Evolutionary conservation across 306 rosid species (phyloP).

Genomic region (Quercus parvula): DNA sequence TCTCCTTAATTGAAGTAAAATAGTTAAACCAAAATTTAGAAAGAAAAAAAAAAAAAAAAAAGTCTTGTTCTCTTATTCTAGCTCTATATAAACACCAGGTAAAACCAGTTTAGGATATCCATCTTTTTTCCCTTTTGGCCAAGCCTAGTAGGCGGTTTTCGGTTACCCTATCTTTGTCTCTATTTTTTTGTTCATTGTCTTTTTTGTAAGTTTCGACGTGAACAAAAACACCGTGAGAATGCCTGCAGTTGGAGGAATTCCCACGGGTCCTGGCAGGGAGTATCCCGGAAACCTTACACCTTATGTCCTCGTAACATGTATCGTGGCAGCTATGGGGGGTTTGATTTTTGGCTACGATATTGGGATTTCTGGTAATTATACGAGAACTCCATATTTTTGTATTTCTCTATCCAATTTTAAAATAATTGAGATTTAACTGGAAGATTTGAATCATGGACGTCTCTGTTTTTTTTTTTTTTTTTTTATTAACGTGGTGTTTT

Average conservation of each 20-base stretch:
- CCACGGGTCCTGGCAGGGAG: conserved; percentile 29
- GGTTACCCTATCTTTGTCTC: neutral
- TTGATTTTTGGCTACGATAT: conserved; percentile 94
- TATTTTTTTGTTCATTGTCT: neutral
- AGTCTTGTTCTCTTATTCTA: neutral
- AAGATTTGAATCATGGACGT: neutral
- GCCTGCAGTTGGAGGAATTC: conserved; percentile 66
- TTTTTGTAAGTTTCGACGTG: neutral
- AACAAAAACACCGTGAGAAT: conserved; percentile 26
- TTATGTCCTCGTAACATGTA: conserved; percentile 61
- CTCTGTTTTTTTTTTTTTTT: neutral
- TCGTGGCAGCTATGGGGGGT: conserved; percentile 97
- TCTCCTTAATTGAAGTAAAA: neutral
- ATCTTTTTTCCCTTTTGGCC: neutral
- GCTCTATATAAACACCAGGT: conserved; percentile 24
- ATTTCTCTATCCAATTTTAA: too few species aligned
- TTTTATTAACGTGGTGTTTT: neutral
- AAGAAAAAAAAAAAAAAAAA: neutral
- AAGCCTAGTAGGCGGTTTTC: neutral
- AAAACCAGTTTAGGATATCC: conserved; percentile 6
- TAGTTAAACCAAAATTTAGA: neutral
- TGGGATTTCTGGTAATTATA: conserved; percentile 75
- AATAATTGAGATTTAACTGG: rapidly evolving
- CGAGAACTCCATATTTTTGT: too few species aligned
- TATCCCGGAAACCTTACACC: conserved; percentile 81